Base-by-base conservation (phyloP, 768 basidiomycete species). In the Leucocoprinus sp. region DNA sequence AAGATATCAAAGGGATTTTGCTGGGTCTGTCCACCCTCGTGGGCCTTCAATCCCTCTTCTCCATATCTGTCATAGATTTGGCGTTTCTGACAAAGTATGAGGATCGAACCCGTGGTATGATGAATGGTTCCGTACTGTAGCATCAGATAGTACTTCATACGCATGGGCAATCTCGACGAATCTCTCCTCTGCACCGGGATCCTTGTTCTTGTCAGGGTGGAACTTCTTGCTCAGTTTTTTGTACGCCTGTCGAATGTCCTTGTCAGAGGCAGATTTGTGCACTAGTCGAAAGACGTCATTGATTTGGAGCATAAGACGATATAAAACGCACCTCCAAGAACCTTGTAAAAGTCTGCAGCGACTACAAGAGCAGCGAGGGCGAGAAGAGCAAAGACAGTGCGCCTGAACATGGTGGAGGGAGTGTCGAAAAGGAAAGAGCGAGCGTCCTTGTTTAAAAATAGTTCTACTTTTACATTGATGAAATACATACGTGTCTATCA, bases 161-260 rank as follows among this genome's bases (percentile, higher is more conserved):
- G 95, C 96, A 56, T 84, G 80, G 15, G 92, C 85, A 57, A 96
- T 84, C 52, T 95, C 83, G 17, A 96, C 89, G 60, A 98, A 98
- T 59, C 74, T 84, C 45, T 77, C 77, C 57, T 92, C 84, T 9
- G 92, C 87, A 2, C 69, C 81, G 44, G 81, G 75, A 12, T 86
- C 87, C 56, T 83, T 84, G 64, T 93, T 96, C 71, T 95, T 96
- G 71, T 99, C 95, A 0, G 95, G 95, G 57, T 98, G 93, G 45
- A 76, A 91, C 65, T 82, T 89, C 56, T 80, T 80, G 61, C 89
- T 90, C 14, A 93, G 70, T 55, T 79, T 81, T 63, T 92, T 92
- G 67, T 96, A 97, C 2, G 93, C 90, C 53, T 87, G 84, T 63
- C 85, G 78, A 60, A 97, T 90, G 57, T 95, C 92, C 57, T 79